Evolutionary conservation across 2,329 filamentous ascomycete genomes (phyloP).

Genomic region (Sarocladium kiliense): DNA sequence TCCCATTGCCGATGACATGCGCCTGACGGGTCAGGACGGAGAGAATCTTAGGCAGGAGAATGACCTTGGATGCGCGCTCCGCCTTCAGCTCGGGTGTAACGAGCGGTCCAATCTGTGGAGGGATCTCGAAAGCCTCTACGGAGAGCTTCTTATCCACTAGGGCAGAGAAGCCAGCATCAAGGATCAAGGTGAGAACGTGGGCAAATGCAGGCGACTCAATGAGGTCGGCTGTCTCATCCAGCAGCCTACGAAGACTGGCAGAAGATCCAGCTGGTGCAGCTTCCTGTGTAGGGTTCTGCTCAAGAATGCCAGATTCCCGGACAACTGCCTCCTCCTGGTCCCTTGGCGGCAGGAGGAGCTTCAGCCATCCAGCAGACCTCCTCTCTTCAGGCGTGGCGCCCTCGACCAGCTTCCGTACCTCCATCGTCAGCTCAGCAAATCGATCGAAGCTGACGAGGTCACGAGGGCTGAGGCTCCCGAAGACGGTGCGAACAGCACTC

Average conservation of each 20-base stretch:
- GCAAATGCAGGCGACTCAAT: conserved; percentile 90
- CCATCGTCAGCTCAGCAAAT: conserved; percentile 73
- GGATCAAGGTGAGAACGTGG: conserved; percentile 77
- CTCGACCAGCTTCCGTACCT: conserved; percentile 82
- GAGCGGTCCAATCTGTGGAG: conserved; percentile 19
- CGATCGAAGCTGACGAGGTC: conserved; percentile 80
- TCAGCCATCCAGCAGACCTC: conserved; percentile 63
- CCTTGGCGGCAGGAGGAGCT: conserved; percentile 73
- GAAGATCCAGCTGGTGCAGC: conserved; percentile 36
- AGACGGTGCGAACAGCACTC: conserved; percentile 81
- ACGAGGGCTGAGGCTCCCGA: conserved; percentile 81
- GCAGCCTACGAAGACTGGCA: conserved; percentile 67
- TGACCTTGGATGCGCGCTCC: conserved; percentile 50
- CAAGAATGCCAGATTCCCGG: conserved; percentile 74
- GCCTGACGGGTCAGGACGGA: conserved; percentile 89
- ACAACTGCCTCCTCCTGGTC: conserved; percentile 81
- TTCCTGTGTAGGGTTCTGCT: conserved; percentile 35
- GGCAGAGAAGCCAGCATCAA: conserved; percentile 81
- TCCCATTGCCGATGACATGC: conserved; percentile 77
- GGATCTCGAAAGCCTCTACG: conserved; percentile 66
- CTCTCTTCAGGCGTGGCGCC: conserved; percentile 44
- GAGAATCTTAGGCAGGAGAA: conserved; percentile 77
- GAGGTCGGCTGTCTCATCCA: conserved; percentile 94
- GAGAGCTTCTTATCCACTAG: conserved; percentile 80
- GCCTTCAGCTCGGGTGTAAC: conserved; percentile 45